A percentile compares a stretch with the other conserved stretches of the same genome.
Conservation (phyloP, 208 protist species). For the Sergeia podlipaevii region DNA sequence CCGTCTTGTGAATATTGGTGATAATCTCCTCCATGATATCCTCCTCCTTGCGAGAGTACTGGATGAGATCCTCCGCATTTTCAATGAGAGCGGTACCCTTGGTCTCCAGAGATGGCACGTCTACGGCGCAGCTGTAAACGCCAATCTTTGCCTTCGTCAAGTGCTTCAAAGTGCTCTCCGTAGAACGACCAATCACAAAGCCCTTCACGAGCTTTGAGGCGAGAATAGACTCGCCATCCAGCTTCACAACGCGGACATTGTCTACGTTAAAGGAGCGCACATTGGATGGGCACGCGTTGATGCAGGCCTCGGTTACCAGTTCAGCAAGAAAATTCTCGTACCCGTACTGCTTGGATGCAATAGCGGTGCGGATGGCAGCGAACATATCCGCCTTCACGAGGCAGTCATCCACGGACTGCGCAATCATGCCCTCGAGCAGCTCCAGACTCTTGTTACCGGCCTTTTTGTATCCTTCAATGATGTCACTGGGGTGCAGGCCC, state of each 20-base stretch:
- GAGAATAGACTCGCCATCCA: conserved; percentile 95
- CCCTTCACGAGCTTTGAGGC: conserved; percentile 95
- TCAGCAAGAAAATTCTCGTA: conserved; percentile 95
- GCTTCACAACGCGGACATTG: conserved; percentile 98
- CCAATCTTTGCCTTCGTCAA: conserved; percentile 97
- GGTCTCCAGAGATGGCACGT: conserved; percentile 97
- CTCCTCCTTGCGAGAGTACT: conserved; percentile 98
- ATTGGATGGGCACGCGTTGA: conserved; percentile 96
- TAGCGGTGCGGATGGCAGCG: conserved; percentile 72
- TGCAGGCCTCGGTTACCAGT: conserved; percentile 95
- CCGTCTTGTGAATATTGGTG: conserved; percentile 94
- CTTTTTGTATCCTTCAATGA: conserved; percentile 98
- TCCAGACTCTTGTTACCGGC: conserved; percentile 92
- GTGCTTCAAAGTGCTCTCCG: conserved; percentile 92
- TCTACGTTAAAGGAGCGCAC: conserved; percentile 98
- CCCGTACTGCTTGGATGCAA: conserved; percentile 97
- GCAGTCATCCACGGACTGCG: conserved; percentile 77
- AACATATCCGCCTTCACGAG: conserved; percentile 76
- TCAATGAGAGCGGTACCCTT: conserved; percentile 98
- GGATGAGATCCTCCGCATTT: conserved; percentile 97
- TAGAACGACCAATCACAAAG: conserved; percentile 95
- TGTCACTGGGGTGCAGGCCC: conserved; percentile 98
- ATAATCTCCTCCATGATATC: conserved; percentile 96
- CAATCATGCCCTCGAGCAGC: conserved; percentile 78
- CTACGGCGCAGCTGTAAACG: conserved; percentile 97